phyloP scores from a whole-genome alignment of 1,284 basidiomycete species.

The Kalmanozyma brasiliensis region DNA sequence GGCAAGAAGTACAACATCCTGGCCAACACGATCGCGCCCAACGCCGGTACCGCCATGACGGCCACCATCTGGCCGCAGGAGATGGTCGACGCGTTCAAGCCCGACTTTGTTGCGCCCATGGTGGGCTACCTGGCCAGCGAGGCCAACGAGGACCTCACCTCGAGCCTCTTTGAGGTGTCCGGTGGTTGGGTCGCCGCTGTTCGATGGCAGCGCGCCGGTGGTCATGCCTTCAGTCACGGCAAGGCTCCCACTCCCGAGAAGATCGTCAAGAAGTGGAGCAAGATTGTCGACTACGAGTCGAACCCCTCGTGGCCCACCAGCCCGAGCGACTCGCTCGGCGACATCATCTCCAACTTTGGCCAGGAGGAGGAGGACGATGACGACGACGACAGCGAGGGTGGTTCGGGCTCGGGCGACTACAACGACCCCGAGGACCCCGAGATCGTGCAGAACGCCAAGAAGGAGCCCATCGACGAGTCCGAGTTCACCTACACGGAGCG shows the following conservation, averaged over 20 bases:
- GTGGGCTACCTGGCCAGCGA: slow-evolving; percentile 90
- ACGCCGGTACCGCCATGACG: slow-evolving; percentile 75
- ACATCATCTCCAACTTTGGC: slow-evolving; percentile 65
- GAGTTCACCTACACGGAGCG: slow-evolving; percentile 79
- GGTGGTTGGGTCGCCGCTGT: slow-evolving; percentile 93
- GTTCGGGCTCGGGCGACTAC: slow-evolving; percentile 70
- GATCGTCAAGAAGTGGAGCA: slow-evolving; percentile 60
- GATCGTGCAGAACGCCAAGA: slow-evolving; percentile 85
- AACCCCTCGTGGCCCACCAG: slow-evolving; percentile 63
- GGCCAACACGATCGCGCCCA: slow-evolving; percentile 89
- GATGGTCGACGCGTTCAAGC: slow-evolving; percentile 95
- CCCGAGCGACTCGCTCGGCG: slow-evolving; percentile 61
- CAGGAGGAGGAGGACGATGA: slow-evolving; percentile 56
- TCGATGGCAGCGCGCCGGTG: slow-evolving; percentile 91
- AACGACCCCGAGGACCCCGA: slow-evolving; percentile 85
- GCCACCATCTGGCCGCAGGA: slow-evolving; percentile 79
- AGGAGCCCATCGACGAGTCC: slow-evolving; percentile 66
- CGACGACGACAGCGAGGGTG: slow-evolving; percentile 53
- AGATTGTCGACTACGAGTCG: slow-evolving; percentile 66
- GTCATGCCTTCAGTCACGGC: slow-evolving; percentile 70
- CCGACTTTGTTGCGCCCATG: slow-evolving; percentile 88
- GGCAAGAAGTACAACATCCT: slow-evolving; percentile 87
- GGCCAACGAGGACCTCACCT: slow-evolving; percentile 79
- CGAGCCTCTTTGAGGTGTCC: slow-evolving; percentile 84
- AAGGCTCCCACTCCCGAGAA: slow-evolving; percentile 61